A percentile compares a stretch with the other conserved stretches of the same genome.
Evolutionary conservation across 2,329 filamentous ascomycete species (phyloP).

Genomic region (Fusarium vanettenii): DNA sequence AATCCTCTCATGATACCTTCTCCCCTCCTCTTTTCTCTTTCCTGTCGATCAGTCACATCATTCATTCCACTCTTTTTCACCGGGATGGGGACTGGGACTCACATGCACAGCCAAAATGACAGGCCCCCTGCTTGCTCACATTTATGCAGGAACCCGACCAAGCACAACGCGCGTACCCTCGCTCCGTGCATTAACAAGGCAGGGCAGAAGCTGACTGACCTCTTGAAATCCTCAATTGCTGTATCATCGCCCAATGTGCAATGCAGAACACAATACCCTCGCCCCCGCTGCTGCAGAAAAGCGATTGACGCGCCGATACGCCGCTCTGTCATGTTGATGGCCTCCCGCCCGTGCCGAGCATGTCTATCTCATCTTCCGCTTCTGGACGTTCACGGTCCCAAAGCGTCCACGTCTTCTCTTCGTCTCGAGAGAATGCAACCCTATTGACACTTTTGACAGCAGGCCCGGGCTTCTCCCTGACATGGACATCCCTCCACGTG

Average conservation of each 20-base stretch:
- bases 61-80: neutral
- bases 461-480: constrained; percentile 25
- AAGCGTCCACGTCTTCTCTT: neutral
- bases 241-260: constrained; percentile 1
- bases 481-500: constrained; percentile 18
- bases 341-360: neutral
- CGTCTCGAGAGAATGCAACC: neutral
- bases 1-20: constrained; percentile 6
- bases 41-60: constrained; percentile 22
- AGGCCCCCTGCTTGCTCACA: constrained; percentile 34
- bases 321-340: neutral
- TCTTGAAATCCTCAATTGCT: neutral
- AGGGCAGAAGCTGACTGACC: neutral
- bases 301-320: constrained; percentile 14
- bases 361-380: neutral
- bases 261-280: neutral
- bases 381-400: neutral
- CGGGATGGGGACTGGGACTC: constrained; percentile 12
- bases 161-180: constrained; percentile 11
- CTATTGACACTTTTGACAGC: constrained; percentile 25
- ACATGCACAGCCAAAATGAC: constrained; percentile 14
- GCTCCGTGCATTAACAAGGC: constrained; percentile 4
- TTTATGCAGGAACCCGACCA: constrained; percentile 44
- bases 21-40: constrained; percentile 8
- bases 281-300: neutral